These are phyloP conservation scores for Phytophthora hybrid DNA, from an alignment of 352 stramenopile species.

Conservation along the genomic window DNA sequence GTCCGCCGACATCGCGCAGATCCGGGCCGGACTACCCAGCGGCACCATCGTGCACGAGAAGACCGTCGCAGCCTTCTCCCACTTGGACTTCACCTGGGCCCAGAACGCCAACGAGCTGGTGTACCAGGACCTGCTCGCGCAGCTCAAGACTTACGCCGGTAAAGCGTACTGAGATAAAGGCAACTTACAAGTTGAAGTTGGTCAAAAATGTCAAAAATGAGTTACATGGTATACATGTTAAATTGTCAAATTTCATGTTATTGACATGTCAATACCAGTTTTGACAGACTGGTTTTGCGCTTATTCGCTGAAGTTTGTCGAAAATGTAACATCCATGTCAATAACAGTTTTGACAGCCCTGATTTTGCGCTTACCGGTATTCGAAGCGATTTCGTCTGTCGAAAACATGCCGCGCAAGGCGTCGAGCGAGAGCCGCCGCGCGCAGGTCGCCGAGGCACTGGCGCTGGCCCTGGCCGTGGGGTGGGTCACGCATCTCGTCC, in stretches of 20 bases:
- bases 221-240: too few relatives aligned
- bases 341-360: constrained; percentile 2
- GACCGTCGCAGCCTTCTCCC: constrained; percentile 41
- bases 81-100: constrained; percentile 44
- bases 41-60: constrained; percentile 47
- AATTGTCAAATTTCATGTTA: too few relatives aligned
- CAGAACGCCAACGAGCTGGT: constrained; percentile 39
- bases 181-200: background rate
- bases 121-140: constrained; percentile 40
- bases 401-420: constrained; percentile 17
- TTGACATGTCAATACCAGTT: background rate
- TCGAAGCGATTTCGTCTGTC: background rate
- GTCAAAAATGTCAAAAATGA: background rate
- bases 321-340: background rate
- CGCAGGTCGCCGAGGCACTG: constrained; percentile 39
- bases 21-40: constrained; percentile 35
- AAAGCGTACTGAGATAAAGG: background rate
- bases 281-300: too few relatives aligned
- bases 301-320: constrained; percentile 38
- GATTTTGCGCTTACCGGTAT: constrained; percentile 20
- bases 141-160: background rate
- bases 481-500: constrained; percentile 39
- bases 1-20: constrained; percentile 36
- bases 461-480: constrained; percentile 39
- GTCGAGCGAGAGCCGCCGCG: constrained; percentile 19